A percentile compares a stretch with the other conserved stretches of the same genome.
Conservation (phyloP, 208 protist genomes). For the Acanthamoeba castellanii region DNA sequence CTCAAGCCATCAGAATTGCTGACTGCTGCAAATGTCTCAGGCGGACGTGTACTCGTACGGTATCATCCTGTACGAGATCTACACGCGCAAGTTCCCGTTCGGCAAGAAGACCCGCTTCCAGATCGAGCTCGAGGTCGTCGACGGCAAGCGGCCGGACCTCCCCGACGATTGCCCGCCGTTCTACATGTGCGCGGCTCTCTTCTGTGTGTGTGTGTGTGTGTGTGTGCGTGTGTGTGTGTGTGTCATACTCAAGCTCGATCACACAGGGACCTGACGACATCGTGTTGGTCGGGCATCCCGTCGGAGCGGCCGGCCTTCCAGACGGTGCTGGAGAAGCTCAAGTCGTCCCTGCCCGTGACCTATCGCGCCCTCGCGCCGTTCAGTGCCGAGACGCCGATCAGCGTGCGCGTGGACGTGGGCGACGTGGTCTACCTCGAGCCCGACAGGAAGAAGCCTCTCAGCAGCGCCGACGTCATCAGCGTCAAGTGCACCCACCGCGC, state of each 20-base stretch:
- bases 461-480: conserved; percentile 1
- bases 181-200: not conserved
- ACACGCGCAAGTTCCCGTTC: conserved; percentile 70
- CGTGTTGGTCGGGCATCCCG: conserved; percentile 13
- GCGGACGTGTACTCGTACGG: conserved; percentile 82
- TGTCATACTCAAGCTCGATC: too few relatives aligned
- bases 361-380: conserved; percentile 6
- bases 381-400: conserved; percentile 30
- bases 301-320: conserved; percentile 25
- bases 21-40: not conserved
- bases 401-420: conserved; percentile 44
- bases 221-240: too few relatives aligned
- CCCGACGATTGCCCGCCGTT: conserved; percentile 41
- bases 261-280: conserved; percentile 21
- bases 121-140: conserved; percentile 68
- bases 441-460: conserved; percentile 2
- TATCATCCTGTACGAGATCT: conserved; percentile 80
- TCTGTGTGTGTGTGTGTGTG: too few relatives aligned
- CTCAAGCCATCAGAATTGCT: not conserved
- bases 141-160: conserved; percentile 61
- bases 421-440: conserved; percentile 54
- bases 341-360: not conserved
- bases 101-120: conserved; percentile 71
- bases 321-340: conserved; percentile 3
- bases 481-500: conserved; percentile 40